Evolutionary conservation across 2,329 filamentous ascomycete species (phyloP).

Genomic region (Colletotrichum sp.): DNA sequence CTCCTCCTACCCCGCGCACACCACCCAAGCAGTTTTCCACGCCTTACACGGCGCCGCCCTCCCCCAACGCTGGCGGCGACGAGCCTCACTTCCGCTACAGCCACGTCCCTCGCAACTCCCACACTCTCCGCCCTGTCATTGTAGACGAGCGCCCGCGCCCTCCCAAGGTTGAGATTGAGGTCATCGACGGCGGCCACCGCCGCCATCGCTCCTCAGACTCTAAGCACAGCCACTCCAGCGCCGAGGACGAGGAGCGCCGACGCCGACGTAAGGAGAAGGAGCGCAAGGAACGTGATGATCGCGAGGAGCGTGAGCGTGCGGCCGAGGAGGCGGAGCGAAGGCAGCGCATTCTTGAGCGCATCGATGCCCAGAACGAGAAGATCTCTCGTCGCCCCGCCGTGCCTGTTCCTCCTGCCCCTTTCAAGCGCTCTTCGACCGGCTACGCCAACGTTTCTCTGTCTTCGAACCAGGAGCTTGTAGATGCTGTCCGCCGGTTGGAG

Average conservation of each 20-base stretch:
- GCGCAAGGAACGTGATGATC: conserved; percentile 24
- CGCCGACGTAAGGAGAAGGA: conserved; percentile 24
- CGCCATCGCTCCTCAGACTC: conserved; percentile 41
- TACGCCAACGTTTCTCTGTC: conserved; percentile 1
- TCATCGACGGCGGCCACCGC: conserved; percentile 33
- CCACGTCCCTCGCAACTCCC: conserved; percentile 21
- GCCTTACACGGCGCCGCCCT: conserved; percentile 43
- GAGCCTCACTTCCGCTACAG: conserved; percentile 24
- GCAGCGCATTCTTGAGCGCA: conserved; percentile 32
- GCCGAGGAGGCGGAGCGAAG: conserved; percentile 31
- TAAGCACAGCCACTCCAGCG: conserved; percentile 32
- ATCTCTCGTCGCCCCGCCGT: conserved; percentile 42
- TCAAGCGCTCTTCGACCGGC: conserved; percentile 13
- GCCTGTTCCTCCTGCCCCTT: conserved; percentile 20
- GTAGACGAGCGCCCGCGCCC: conserved; percentile 38
- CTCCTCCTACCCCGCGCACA: conserved; percentile 48
- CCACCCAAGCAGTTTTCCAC: conserved; percentile 46
- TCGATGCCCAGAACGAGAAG: conserved; percentile 44
- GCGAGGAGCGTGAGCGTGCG: conserved; percentile 27
- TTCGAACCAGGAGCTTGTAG: conserved; percentile 33
- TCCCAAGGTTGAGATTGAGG: conserved; percentile 39
- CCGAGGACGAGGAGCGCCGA: conserved; percentile 29
- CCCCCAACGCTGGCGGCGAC: conserved; percentile 24
- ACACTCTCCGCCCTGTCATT: conserved; percentile 35
- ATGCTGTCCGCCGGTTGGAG: conserved; percentile 34